Percentiles rank a stretch among this genome's conserved stretches.
These are phyloP conservation scores for Zopfia rhizophila DNA, from an alignment of 2,329 filamentous ascomycete genomes.

Conservation along the genomic window DNA sequence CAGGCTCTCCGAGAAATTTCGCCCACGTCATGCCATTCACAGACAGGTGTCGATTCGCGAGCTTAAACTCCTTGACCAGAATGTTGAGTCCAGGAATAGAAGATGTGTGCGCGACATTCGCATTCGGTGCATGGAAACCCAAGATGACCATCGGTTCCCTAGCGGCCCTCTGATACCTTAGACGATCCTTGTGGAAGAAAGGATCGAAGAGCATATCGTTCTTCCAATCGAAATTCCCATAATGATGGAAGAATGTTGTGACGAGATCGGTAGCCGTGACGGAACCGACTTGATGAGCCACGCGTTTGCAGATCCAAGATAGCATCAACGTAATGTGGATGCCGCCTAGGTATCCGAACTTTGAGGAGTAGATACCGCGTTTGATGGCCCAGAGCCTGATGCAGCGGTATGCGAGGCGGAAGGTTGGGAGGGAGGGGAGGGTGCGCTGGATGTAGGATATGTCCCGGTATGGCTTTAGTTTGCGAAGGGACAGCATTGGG, in stretches of 20 bases:
- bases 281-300: slow-evolving; percentile 33
- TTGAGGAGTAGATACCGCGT: slow-evolving; percentile 71
- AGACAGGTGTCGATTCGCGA: slow-evolving; percentile 56
- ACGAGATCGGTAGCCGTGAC: slow-evolving; percentile 64
- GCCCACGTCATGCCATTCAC: slow-evolving; percentile 39
- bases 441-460: slow-evolving; percentile 69
- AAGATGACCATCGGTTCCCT: slow-evolving; percentile 72
- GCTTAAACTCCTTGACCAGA: slow-evolving; percentile 63
- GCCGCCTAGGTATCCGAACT: slow-evolving; percentile 72
- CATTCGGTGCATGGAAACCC: slow-evolving; percentile 69
- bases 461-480: slow-evolving; percentile 73
- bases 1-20: slow-evolving; percentile 31
- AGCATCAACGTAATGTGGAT: slow-evolving; percentile 73
- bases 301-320: slow-evolving; percentile 66
- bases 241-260: slow-evolving; percentile 71
- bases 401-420: slow-evolving; percentile 67
- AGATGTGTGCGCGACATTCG: slow-evolving; percentile 68
- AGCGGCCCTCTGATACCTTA: slow-evolving; percentile 63
- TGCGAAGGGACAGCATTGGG: slow-evolving; percentile 65
- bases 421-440: slow-evolving; percentile 68
- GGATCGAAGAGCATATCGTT: slow-evolving; percentile 67
- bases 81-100: slow-evolving; percentile 64
- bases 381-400: slow-evolving; percentile 71
- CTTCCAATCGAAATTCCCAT: slow-evolving; percentile 69
- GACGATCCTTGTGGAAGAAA: slow-evolving; percentile 58